Evolutionary conservation across 495 filamentous ascomycete species (phyloP), one percentile per base, ranked within the genome.

Genomic region (Trichoderma asperelloides): DNA sequence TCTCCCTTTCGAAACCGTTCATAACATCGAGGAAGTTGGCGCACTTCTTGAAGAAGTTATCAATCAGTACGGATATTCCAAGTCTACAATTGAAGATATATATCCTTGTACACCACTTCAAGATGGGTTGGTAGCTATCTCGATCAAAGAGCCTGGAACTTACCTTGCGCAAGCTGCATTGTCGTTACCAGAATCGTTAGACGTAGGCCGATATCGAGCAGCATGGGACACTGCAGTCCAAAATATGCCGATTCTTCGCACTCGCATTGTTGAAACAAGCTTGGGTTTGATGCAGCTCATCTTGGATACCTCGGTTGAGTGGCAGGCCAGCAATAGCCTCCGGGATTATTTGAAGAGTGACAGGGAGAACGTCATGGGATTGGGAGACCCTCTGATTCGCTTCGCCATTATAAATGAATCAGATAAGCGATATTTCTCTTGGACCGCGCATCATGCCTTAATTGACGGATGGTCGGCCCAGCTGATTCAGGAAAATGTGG

Each of bases 51-150:
- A 43, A 3, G 41, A 16, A 43, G 15, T 43, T 8, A 8, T 43
- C 41, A 0, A 74, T 87, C 39, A 74, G 80, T 37, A 33, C 30
- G 30, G 30, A 6, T 33, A 33, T 33, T 33, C 30, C 2, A 33
- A 33, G 30, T 33, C 30, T 6, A 6, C 30, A 33, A 33, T 33
- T 2, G 30, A 33, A 6, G 85, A 91, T 74, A 74, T 85, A 0
- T 90, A 88, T 69, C 87, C 87, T 9, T 89, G 86, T 75, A 88
- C 84, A 3, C 78, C 88, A 8, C 77, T 88, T 0, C 88, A 91
- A 71, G 87, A 88, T 69, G 86, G 87, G 0, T 74, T 89, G 13
- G 74, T 90, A n/a, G 67, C 75, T n/a, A 65, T 77, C 12, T 73
- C 74, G 0, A 75, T 79, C 51, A 82, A 83, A 66, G 78, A 83